These are phyloP conservation scores for Gentiana straminea DNA, from an alignment of 257 asterid species.

Conservation along the genomic window DNA sequence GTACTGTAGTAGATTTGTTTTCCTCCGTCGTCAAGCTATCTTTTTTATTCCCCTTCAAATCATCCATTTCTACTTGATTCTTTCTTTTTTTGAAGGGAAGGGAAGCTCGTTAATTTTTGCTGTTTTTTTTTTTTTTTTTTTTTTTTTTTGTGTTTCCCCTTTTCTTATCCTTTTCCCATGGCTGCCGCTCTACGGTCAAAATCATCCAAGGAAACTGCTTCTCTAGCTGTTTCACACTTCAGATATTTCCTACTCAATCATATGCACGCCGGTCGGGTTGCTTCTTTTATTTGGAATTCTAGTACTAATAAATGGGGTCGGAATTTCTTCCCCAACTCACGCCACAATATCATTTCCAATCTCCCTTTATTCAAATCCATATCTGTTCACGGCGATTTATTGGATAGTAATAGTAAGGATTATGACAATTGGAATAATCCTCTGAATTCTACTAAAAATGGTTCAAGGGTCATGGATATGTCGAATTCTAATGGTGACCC, in stretches of 20 bases:
- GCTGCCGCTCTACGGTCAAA: conserved; percentile 85
- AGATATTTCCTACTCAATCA: conserved; percentile 55
- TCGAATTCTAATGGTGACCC: conserved; percentile 78
- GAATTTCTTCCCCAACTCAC: conserved; percentile 28
- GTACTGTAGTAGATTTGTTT: no score
- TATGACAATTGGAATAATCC: conserved; percentile 12
- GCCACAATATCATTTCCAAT: conserved; percentile 16
- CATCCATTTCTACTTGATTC: conserved; percentile 6
- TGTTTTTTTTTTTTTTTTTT: background rate
- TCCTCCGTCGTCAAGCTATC: no score
- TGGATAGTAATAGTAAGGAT: conserved; percentile 12
- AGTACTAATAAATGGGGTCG: conserved; percentile 23
- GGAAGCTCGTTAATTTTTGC: conserved; percentile 7
- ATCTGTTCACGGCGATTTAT: conserved; percentile 35
- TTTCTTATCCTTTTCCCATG: conserved; percentile 26
- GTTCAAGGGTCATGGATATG: conserved; percentile 23
- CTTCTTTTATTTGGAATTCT: conserved; percentile 36
- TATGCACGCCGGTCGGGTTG: conserved; percentile 47
- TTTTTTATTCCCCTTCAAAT: background rate
- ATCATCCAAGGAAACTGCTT: conserved; percentile 56
- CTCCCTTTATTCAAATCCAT: conserved; percentile 47
- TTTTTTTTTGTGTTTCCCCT: conserved; percentile 3
- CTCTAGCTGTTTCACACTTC: conserved; percentile 58
- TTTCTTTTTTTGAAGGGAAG: conserved; percentile 11
- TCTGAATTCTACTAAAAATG: conserved; percentile 15